Evolutionary conservation across 176 grass and related monocot species (phyloP), one percentile per base, ranked within the genome.

Genomic region (Carex parvula): DNA sequence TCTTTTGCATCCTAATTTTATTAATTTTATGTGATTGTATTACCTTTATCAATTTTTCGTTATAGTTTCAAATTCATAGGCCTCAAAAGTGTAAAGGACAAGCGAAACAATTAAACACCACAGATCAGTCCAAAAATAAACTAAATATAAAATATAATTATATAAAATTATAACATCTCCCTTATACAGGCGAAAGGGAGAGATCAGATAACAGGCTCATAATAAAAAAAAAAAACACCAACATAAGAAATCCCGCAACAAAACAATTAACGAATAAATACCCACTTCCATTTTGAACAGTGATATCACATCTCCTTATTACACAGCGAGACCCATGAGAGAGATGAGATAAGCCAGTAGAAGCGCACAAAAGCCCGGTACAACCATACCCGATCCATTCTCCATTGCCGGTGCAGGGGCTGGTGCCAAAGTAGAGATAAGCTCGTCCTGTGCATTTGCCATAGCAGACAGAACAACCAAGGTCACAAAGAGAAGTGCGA

Each of bases 121-220:
- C 41, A 73, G 9, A 35, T 14, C 0, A 76, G 48, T 76, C 21
- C 46, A 76, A 81, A 64, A 53, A 48, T 24, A 66, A 82, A 17
- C 39, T 67, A 82, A 91, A 79, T 50, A 80, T 87, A 73, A 91
- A 91, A 83, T 83, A 30, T 64, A 12, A 8, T 88, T 81, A 68
- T 69, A 63, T 79, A 21, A 67, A 82, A 79, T 22, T 22, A 59
- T 80, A 35, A 64, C 29, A 44, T 42, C 85, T 90, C 86, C 84
- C 90, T 94, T 94, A 60, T 88, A 94, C 76, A 92, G 88, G 80
- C 88, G 86, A 94, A 92, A 94, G 92, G 86, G 87, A 89, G 90
- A 87, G 64, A 84, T n/a, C n/a, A 88, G 13, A 64, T 33, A 75
- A 16, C 64, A 33, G 32, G 62, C 10, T 37, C 1, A 85, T 22